A percentile compares a stretch with the other conserved stretches of the same genome.
Evolutionary conservation across 257 asterid species (phyloP).

Genomic region (Solanum piurae): DNA sequence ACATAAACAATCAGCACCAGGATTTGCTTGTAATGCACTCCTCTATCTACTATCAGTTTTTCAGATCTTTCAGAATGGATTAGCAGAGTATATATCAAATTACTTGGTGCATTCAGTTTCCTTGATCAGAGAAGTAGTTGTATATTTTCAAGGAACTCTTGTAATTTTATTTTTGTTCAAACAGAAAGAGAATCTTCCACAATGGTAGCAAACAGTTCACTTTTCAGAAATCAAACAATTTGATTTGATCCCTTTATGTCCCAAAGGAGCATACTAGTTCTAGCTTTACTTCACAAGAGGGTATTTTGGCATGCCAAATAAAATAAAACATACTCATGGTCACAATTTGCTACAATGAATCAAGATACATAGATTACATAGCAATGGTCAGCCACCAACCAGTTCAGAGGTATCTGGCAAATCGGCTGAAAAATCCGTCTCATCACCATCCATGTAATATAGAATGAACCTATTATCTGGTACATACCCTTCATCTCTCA

Average conservation of each 20-base stretch:
- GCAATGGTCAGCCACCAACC: neutral
- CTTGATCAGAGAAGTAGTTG: neutral
- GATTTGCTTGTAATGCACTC: neutral
- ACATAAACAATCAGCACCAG: neutral
- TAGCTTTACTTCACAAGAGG: neutral
- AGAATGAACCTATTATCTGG: conserved; percentile 6
- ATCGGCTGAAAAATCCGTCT: neutral
- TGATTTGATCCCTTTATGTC: neutral
- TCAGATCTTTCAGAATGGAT: neutral
- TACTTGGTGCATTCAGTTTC: neutral
- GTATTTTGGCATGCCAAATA: neutral
- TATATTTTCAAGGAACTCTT: neutral
- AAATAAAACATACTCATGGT: too few species aligned
- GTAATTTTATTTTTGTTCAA: neutral
- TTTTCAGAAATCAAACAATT: neutral
- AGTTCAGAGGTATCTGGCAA: neutral
- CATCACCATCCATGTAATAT: neutral
- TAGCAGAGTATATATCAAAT: neutral
- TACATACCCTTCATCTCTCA: conserved; percentile 47
- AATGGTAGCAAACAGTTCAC: neutral
- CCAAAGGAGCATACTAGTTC: neutral
- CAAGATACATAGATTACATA: neutral
- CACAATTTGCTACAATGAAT: neutral
- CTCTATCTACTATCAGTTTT: neutral
- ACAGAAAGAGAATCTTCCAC: neutral